phyloP scores from a whole-genome alignment of 441 rosid genomes.

The Jatropha podagrica region DNA sequence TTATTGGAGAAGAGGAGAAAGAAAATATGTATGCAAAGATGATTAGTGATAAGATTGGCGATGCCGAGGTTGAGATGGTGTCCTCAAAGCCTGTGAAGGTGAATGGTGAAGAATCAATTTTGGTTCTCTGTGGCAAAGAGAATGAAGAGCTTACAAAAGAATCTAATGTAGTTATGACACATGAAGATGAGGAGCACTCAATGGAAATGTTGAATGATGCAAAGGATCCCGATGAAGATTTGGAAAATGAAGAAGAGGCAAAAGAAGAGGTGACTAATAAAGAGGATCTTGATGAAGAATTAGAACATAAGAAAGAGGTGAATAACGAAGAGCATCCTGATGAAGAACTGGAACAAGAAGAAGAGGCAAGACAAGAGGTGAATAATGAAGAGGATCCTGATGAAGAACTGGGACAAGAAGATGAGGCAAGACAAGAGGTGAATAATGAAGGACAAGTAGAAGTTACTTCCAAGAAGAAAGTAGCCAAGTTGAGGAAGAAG shows the following conservation, averaged over 20 bases:
- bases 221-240: not conserved
- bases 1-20: not conserved
- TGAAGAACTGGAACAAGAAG: not conserved
- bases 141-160: constrained; percentile 10
- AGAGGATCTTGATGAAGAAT: not conserved
- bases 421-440: not conserved
- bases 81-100: not conserved
- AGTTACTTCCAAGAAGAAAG: constrained; percentile 11
- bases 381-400: not conserved
- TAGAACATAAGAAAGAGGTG: not conserved
- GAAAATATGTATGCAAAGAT: not conserved
- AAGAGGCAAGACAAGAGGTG: not conserved
- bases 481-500: constrained; percentile 5
- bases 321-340: constrained; percentile 10
- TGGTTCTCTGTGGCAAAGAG: constrained; percentile 7
- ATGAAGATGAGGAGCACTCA: not conserved
- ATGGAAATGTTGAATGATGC: not conserved
- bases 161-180: not conserved
- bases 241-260: constrained; percentile 9
- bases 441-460: constrained; percentile 12
- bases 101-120: constrained; percentile 4
- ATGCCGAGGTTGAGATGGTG: not conserved
- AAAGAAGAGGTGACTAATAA: not conserved
- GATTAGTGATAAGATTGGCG: not conserved
- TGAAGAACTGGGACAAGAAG: not conserved